Conservation (phyloP, 2,329 filamentous ascomycete species). For the Pyricularia sp. region DNA sequence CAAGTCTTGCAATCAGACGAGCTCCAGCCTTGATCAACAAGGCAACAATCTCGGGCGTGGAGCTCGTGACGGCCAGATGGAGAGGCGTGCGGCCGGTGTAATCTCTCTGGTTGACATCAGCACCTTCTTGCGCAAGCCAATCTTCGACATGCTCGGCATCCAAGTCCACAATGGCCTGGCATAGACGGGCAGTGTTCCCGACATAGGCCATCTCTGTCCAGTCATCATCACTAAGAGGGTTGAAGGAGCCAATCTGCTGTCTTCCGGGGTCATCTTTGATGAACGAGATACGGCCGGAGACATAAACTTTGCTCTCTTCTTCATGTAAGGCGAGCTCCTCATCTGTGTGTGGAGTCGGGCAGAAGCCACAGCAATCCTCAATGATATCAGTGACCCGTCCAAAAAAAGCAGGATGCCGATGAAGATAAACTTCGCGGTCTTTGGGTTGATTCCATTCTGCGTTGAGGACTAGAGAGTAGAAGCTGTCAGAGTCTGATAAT, state of each 20-base stretch:
- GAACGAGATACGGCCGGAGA: slow-evolving; percentile 65
- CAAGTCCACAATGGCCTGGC: slow-evolving; percentile 69
- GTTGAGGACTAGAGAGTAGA: slow-evolving; percentile 50
- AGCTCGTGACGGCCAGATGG: slow-evolving; percentile 63
- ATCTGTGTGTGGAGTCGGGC: slow-evolving; percentile 57
- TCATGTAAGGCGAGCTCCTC: slow-evolving; percentile 64
- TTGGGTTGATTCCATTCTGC: slow-evolving; percentile 77
- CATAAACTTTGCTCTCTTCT: slow-evolving; percentile 65
- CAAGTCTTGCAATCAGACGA: slow-evolving; percentile 63
- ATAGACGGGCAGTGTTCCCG: slow-evolving; percentile 67
- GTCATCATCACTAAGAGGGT: slow-evolving; percentile 71
- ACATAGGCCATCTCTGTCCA: slow-evolving; percentile 92
- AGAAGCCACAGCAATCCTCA: slow-evolving; percentile 73
- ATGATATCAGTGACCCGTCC: slow-evolving; percentile 66
- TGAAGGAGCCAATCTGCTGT: slow-evolving; percentile 63
- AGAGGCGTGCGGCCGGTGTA: slow-evolving; percentile 72
- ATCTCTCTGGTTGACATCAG: slow-evolving; percentile 65
- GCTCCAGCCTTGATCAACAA: slow-evolving; percentile 63
- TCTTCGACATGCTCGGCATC: slow-evolving; percentile 61
- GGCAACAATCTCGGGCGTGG: slow-evolving; percentile 61
- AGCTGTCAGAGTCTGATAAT: slow-evolving; percentile 2
- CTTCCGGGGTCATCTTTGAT: slow-evolving; percentile 74
- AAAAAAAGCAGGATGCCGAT: slow-evolving; percentile 81
- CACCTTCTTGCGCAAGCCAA: slow-evolving; percentile 59
- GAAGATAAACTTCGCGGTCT: slow-evolving; percentile 66